Evolutionary conservation across 345 rosid species (phyloP).

Genomic region (Euphorbia lathyris): DNA sequence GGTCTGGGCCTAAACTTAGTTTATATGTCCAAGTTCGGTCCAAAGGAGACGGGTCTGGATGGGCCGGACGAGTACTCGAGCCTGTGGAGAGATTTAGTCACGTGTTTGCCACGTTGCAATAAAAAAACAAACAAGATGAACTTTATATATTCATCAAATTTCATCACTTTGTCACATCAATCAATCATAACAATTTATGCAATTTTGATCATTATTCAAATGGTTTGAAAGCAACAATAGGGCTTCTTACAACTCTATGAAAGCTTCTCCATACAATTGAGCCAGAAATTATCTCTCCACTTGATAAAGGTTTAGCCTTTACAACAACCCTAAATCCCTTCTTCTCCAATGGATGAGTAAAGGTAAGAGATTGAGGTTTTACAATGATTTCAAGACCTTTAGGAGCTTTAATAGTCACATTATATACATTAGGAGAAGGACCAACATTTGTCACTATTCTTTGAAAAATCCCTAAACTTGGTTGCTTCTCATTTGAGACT

Average conservation of each 20-base stretch:
- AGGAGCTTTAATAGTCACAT: constrained; percentile 58
- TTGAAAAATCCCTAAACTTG: constrained; percentile 44
- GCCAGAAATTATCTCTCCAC: constrained; percentile 50
- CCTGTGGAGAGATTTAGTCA: no score
- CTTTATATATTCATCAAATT: no score
- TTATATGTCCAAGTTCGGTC: no score
- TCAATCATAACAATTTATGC: no score
- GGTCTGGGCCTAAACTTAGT: no score
- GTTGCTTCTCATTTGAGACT: constrained; percentile 23
- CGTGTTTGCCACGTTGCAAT: no score
- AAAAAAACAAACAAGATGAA: no score
- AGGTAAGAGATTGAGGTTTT: constrained; percentile 51
- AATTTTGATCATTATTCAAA: no score
- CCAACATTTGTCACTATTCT: constrained; percentile 84
- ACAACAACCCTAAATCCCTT: constrained; percentile 72
- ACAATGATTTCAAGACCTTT: constrained; percentile 57
- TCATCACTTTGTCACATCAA: no score
- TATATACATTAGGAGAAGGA: constrained; percentile 42
- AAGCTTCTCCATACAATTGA: constrained; percentile 65
- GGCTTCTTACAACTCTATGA: constrained; percentile 62
- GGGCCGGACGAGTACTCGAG: no score
- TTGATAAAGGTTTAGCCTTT: constrained; percentile 43
- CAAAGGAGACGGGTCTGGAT: no score
- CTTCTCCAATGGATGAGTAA: constrained; percentile 42
- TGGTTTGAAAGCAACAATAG: constrained; percentile 47